Conservation (phyloP, 2,329 filamentous ascomycete genomes). For the Lachnellula occidentalis region DNA sequence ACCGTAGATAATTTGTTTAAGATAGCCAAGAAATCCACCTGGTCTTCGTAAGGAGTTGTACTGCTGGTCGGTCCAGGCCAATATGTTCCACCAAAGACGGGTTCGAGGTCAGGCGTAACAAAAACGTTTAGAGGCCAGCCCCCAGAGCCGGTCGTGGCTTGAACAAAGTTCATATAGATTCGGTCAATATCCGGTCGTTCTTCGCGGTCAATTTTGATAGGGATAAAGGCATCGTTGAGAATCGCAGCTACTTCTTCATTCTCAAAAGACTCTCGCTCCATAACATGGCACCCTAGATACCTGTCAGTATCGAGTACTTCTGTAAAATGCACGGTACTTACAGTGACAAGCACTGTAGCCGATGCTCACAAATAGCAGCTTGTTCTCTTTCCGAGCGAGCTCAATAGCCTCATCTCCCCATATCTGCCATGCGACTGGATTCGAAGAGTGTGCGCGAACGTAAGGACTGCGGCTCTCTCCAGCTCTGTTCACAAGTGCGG, state of each 20-base stretch:
- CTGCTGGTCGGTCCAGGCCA: conserved; percentile 58
- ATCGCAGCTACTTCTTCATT: conserved; percentile 74
- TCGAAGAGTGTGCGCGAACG: conserved; percentile 69
- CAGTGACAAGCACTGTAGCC: conserved; percentile 95
- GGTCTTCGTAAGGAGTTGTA: conserved; percentile 41
- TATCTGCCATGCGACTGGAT: conserved; percentile 87
- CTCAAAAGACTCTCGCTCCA: conserved; percentile 87
- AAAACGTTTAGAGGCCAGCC: conserved; percentile 98
- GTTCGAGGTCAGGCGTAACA: conserved; percentile 84
- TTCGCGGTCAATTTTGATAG: conserved; percentile 88
- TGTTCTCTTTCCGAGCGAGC: conserved; percentile 74
- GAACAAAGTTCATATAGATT: conserved; percentile 98
- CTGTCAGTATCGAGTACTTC: not conserved
- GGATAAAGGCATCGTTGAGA: conserved; percentile 83
- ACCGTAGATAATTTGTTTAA: conserved; percentile 67
- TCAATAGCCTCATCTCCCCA: conserved; percentile 73
- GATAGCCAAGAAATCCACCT: conserved; percentile 77
- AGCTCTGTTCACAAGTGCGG: conserved; percentile 47
- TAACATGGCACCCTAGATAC: conserved; percentile 71
- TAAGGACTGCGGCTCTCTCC: conserved; percentile 61
- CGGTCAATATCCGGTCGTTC: conserved; percentile 90
- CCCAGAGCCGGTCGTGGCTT: conserved; percentile 82
- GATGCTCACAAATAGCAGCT: conserved; percentile 87
- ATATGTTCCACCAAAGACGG: conserved; percentile 93
- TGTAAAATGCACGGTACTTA: conserved; percentile 39